Evolutionary conservation across 192 early-diverging fungal genomes (phyloP).

Genomic region (Tieghemiomyces parasiticus): DNA sequence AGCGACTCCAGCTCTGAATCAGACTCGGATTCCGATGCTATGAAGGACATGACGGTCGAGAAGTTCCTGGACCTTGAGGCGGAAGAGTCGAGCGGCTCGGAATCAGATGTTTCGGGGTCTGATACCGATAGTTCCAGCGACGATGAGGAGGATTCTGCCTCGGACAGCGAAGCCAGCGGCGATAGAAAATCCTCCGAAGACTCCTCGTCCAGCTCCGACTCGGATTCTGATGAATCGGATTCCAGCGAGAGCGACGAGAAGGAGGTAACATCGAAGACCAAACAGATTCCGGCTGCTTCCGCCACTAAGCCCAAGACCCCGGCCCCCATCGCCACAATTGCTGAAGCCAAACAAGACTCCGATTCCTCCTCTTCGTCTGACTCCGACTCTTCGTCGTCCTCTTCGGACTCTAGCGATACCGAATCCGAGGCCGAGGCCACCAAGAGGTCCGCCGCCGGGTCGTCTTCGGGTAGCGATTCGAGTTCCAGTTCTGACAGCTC

Average conservation of each 20-base stretch:
- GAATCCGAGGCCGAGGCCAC: slow-evolving; percentile 13
- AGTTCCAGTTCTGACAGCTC: no score
- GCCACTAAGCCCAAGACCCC: slow-evolving; percentile 21
- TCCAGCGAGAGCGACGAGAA: no score
- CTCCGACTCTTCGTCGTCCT: slow-evolving; percentile 16
- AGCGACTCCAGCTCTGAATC: neutral
- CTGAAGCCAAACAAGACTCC: slow-evolving; percentile 12
- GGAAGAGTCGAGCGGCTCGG: slow-evolving; percentile 8
- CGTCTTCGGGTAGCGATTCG: neutral
- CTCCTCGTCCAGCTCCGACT: slow-evolving; percentile 13
- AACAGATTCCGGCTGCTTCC: no score
- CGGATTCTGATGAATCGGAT: slow-evolving; percentile 20
- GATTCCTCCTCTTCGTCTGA: slow-evolving; percentile 13
- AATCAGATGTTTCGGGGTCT: slow-evolving; percentile 10
- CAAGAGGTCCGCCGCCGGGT: slow-evolving; percentile 13
- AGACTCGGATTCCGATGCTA: slow-evolving; percentile 4
- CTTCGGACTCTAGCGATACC: slow-evolving; percentile 18
- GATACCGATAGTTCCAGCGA: neutral
- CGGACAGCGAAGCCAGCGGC: slow-evolving; percentile 8
- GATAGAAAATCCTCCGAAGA: slow-evolving; percentile 10
- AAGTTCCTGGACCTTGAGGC: slow-evolving; percentile 7
- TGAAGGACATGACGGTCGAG: neutral
- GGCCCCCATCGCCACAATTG: neutral
- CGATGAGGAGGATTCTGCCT: neutral
- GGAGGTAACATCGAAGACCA: no score